Evolutionary conservation across 176 grass and related monocot genomes (phyloP), one percentile per base, ranked within the genome.

Genomic region (Raddia guianensis): DNA sequence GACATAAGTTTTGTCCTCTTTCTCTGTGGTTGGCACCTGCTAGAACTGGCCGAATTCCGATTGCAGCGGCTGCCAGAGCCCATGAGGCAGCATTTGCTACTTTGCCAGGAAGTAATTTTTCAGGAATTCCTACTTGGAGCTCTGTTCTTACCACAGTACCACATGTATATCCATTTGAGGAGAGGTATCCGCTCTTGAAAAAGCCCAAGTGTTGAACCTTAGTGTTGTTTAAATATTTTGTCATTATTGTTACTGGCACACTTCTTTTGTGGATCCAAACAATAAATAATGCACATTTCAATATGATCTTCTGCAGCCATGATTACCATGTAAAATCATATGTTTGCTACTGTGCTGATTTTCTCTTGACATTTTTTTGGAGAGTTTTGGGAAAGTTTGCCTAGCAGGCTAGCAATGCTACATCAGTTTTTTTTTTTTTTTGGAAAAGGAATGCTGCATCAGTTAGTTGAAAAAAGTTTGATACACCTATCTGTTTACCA

Each of bases 101-200:
- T 80, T 58, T 85, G 13, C 52, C 72, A 75, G 83, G 76, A 80
- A 60, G 19, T 62, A 65, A 61, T 76, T 64, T 66, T 79, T 94
- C 87, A 79, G 86, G 75, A 68, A 64, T 90, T 78, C 83, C 83
- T 60, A 76, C 12, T 16, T 55, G 63, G 46, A 92, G 80, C 67
- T 88, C 91, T 80, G 83, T 92, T 44, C 87, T 94, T 58, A 98
- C 90, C 72, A 94, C 92, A 76, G 68, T 95, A 42, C 95, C 95
- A 34, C 88, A 98, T 93, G 92, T 94, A 67, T 98, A 94, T 95
- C 92, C 95, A 61, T 98, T 98, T 91, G 90, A 91, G 45, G 92
- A 95, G 83, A 98, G 95, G 95, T 98, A 92, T 75, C 32, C 14
- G 35, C 46, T 89, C 20, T 33, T 34, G 34, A 69, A 12, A 78